A percentile compares a stretch with the other conserved stretches of the same genome.
These are phyloP conservation scores for Lepiota brunneoincarnata DNA, from an alignment of 768 basidiomycete genomes.

Conservation along the genomic window DNA sequence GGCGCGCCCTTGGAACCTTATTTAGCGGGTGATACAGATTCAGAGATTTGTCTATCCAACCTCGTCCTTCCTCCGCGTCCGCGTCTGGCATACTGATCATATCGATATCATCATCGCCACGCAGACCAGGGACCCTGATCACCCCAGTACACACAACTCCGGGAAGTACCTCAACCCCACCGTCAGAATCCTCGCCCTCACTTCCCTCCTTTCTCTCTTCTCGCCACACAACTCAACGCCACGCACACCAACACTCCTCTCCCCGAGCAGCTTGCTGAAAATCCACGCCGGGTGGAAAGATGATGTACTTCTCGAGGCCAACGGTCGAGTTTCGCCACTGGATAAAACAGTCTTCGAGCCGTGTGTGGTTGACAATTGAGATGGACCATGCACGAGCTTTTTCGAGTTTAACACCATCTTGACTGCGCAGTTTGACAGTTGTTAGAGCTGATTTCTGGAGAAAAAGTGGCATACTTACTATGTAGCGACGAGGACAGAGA, in stretches of 20 bases:
- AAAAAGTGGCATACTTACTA: slow-evolving; percentile 47
- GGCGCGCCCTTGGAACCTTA: too few species aligned
- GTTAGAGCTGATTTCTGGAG: background rate
- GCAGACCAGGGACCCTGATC: too few species aligned
- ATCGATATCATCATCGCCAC: slow-evolving; percentile 6
- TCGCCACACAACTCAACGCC: slow-evolving; percentile 23
- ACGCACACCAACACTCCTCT: slow-evolving; percentile 34
- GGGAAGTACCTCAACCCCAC: background rate
- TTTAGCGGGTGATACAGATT: too few species aligned
- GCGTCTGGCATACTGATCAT: slow-evolving; percentile 11
- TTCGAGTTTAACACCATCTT: slow-evolving; percentile 56
- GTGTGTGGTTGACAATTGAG: slow-evolving; percentile 84
- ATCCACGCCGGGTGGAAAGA: slow-evolving; percentile 67
- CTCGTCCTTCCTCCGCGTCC: background rate
- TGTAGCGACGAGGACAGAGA: slow-evolving; percentile 81
- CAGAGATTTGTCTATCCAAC: too few species aligned
- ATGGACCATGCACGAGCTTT: slow-evolving; percentile 82
- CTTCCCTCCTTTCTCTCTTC: slow-evolving; percentile 23
- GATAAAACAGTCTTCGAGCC: slow-evolving; percentile 89
- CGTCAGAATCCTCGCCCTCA: too few species aligned
- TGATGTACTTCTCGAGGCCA: slow-evolving; percentile 63
- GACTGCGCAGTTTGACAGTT: slow-evolving; percentile 21
- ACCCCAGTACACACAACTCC: too few species aligned
- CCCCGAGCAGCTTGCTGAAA: slow-evolving; percentile 47
- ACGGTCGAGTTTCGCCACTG: slow-evolving; percentile 72